A percentile compares a stretch with the other conserved stretches of the same genome.
Conservation (phyloP, 306 rosid species). For the Elaeagnus macrophylla region DNA sequence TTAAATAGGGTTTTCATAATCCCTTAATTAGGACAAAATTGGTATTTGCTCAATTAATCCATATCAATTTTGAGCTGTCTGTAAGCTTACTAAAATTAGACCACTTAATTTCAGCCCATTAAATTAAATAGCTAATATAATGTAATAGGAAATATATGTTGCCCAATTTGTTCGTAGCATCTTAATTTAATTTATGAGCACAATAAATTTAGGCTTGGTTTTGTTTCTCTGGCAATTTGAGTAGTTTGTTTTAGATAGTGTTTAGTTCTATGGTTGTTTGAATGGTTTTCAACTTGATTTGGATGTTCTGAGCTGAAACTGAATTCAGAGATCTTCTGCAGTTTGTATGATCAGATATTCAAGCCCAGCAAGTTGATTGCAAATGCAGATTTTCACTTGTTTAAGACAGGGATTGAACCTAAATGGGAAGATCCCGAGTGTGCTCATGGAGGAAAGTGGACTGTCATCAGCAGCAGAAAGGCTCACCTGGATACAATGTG, state of each 20-base stretch:
- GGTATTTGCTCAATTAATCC: too few species aligned
- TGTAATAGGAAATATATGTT: too few species aligned
- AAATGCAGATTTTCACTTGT: conserved; percentile 73
- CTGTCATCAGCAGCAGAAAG: conserved; percentile 48
- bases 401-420: conserved; percentile 81
- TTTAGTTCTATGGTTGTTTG: not conserved
- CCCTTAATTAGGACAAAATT: too few species aligned
- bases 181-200: not conserved
- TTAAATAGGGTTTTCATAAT: too few species aligned
- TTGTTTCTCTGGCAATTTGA: not conserved
- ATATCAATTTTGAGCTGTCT: too few species aligned
- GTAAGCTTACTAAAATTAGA: too few species aligned
- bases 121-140: too few species aligned
- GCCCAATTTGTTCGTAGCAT: not conserved
- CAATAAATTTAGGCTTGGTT: not conserved
- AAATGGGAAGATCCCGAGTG: conserved; percentile 99
- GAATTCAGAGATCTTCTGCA: conserved; percentile 11
- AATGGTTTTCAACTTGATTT: not conserved
- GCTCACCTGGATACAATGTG: conserved; percentile 68
- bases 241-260: not conserved
- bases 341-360: conserved; percentile 76
- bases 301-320: not conserved
- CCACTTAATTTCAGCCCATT: too few species aligned
- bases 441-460: conserved; percentile 94
- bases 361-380: conserved; percentile 72